Base-by-base conservation (phyloP, 2,329 filamentous ascomycete genomes). In the Ophidiomyces ophidiicola region DNA sequence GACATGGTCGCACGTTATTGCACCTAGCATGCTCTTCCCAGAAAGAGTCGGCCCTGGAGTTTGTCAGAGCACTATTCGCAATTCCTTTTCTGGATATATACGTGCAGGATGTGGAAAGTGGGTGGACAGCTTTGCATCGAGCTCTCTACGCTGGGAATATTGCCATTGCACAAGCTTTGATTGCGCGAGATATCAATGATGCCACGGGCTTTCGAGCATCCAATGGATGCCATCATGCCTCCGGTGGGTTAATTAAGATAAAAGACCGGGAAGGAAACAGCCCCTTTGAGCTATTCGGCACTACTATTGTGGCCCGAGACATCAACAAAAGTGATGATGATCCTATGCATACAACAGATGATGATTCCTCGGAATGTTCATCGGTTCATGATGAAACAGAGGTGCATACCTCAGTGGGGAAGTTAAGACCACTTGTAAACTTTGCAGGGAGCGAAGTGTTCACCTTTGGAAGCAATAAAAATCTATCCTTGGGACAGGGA, bases 241-340 rank as follows among this genome's bases (percentile, higher is more conserved):
- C 78, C 21, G 78, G 80, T 6, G 80, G 79, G 19, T 64, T 96
- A 29, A 87, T 94, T 53, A 94, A 93, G 64, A 84, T 90, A 36
- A 98, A 96, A 59, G 90, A 98, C 53, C 78, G 82, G 43, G 90
- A 96, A 61, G 88, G 88, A 6, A 86, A 92, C 54, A 93, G 86
- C 48, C 88, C 90, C 0, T 88, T 96, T 49, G 90, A 96, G 57
- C 65, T 98, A 7, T 96, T 93, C 52, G 82, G 84, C 46, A 77
- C 82, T 26, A 94, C 85, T 0, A 90, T 94, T 50, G 79, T 80
- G 35, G 72, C 82, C 41, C 75, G 82, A n/a, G 75, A 73, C 34
- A 44, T 39, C 12, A 34, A 38, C 14, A 11, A 21, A 5, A n/a
- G 17, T 4, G 14, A 17, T 3, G 33, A 41, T 4, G 8, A 25